Base-by-base conservation (phyloP, 2,329 filamentous ascomycete species). In the Samsoniella hepiali region DNA sequence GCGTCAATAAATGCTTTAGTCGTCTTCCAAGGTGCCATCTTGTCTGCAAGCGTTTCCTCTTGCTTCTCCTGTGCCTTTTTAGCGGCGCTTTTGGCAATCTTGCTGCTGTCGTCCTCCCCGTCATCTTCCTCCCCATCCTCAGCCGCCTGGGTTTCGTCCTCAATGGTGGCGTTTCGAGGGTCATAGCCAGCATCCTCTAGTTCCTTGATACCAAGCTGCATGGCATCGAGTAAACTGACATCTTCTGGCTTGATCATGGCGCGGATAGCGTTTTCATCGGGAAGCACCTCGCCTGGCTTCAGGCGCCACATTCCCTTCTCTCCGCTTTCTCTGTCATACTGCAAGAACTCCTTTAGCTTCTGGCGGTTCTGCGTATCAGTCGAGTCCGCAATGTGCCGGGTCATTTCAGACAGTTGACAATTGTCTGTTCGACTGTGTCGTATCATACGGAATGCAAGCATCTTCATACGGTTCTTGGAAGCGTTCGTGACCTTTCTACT, bases 1-100 rank as follows among this genome's bases (percentile, higher is more conserved):
- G 95, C 95, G 68, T 97, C 91, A 64, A 97, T 85, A 76, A 99
- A 99, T 65, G 96, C 96, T 78, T 97, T 97, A 59, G 92, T 97
- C 0, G 93, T 94, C 70, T 94, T 92, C 95, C 95, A 99, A 0
- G 95, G 95, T 0, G 94, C 93, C 77, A 99, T 87, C 72, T 93
- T 91, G 74, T 94, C 88, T 58, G 96, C 92, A 11, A 96, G 84
- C 59, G 89, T 91, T 70, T 93, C 89, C 63, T 88, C 82, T 34
- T 79, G 77, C 64, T 82, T 82, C 63, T 87, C 78, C 11, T 68
- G 73, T 2, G 71, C 71, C 70, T 77, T 82, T 72, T 79, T 82
- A 44, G 71, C 69, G 11, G 40, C 59, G 5, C 72, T 75, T 67
- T 80, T 79, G 57, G 71, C 69, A 13, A 72, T 69, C 32, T 74